Evolutionary conservation across 2,329 filamentous ascomycete genomes (phyloP).

Genomic region (Pseudogymnoascus sp.): DNA sequence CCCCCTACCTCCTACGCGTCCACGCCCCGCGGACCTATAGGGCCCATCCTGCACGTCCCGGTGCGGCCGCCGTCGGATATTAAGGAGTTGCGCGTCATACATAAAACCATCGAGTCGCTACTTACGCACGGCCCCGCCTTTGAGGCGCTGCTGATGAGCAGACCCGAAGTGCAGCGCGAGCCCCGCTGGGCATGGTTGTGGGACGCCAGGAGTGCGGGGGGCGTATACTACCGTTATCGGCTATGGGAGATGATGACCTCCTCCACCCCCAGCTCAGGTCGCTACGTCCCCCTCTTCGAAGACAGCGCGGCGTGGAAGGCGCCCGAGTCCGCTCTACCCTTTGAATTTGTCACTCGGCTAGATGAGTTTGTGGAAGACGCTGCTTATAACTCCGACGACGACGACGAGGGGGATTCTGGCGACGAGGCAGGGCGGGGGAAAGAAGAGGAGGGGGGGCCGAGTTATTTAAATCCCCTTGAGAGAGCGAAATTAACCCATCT

Average conservation of each 20-base stretch:
- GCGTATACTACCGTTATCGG: constrained; percentile 87
- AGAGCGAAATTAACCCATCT: constrained; percentile 79
- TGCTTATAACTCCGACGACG: constrained; percentile 78
- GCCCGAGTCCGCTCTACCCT: constrained; percentile 64
- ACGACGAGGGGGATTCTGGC: constrained; percentile 61
- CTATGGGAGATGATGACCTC: constrained; percentile 80
- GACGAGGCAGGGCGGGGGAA: constrained; percentile 32
- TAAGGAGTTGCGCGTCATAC: constrained; percentile 71
- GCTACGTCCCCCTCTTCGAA: constrained; percentile 63
- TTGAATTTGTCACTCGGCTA: constrained; percentile 69
- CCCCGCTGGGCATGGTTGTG: constrained; percentile 94
- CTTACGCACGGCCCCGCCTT: constrained; percentile 77
- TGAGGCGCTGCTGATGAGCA: constrained; percentile 84
- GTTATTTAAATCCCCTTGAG: constrained; percentile 71
- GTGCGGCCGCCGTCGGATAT: constrained; percentile 71
- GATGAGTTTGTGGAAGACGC: constrained; percentile 75
- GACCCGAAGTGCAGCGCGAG: constrained; percentile 72
- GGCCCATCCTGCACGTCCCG: constrained; percentile 53
- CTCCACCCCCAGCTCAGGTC: constrained; percentile 41
- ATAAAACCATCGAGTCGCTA: constrained; percentile 75
- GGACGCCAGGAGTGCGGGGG: constrained; percentile 70
- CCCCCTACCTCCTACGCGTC: constrained; percentile 64
- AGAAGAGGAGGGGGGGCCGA: constrained; percentile 25
- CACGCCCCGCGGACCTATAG: constrained; percentile 26
- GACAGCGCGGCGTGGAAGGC: constrained; percentile 68